These are phyloP conservation scores for Calvatia gigantea DNA, from an alignment of 768 basidiomycete genomes.

Conservation along the genomic window DNA sequence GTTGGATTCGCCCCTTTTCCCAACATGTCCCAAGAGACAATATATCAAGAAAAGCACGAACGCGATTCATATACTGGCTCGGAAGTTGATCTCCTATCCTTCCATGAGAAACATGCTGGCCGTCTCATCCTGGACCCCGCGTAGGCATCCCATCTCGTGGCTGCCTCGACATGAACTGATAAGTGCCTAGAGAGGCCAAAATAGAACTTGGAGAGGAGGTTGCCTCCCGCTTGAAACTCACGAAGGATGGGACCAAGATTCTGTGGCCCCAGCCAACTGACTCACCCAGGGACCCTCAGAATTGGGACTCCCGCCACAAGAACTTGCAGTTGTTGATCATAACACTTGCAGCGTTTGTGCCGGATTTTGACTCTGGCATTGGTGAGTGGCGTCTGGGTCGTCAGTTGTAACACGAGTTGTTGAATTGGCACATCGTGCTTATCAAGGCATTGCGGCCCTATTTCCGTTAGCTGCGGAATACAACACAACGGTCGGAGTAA, in stretches of 20 bases:
- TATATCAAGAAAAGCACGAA: constrained; percentile 16
- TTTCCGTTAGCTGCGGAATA: constrained; percentile 57
- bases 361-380: constrained; percentile 65
- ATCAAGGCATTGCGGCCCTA: constrained; percentile 19
- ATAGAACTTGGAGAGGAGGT: constrained; percentile 57
- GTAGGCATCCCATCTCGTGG: constrained; percentile 32
- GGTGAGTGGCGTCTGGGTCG: constrained; percentile 29
- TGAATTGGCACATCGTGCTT: neutral
- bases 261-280: constrained; percentile 72
- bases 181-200: constrained; percentile 47
- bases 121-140: constrained; percentile 59
- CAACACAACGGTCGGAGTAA: constrained; percentile 49
- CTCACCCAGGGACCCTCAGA: constrained; percentile 62
- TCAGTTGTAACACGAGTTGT: neutral
- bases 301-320: constrained; percentile 55
- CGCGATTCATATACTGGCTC: constrained; percentile 17
- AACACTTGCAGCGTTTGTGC: constrained; percentile 61
- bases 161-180: neutral
- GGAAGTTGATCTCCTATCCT: constrained; percentile 32
- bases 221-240: constrained; percentile 54
- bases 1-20: constrained; percentile 2
- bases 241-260: constrained; percentile 52
- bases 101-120: constrained; percentile 55
- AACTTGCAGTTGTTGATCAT: constrained; percentile 54
- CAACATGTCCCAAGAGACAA: constrained; percentile 24